A percentile compares a stretch with the other conserved stretches of the same genome.
Evolutionary conservation across 1,139 yeast species (phyloP).

Genomic region (Kluyveromyces marxianus): DNA sequence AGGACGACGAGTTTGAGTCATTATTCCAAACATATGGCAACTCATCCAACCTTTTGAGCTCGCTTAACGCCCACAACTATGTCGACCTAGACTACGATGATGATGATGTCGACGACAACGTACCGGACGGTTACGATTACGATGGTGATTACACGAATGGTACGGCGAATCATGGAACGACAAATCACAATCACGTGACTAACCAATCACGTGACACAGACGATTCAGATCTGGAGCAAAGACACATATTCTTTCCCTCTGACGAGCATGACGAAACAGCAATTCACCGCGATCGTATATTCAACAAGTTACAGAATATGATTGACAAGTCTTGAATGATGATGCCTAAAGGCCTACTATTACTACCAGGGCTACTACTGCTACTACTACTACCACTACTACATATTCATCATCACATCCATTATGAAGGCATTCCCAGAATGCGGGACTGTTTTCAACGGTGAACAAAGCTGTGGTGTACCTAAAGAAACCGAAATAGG

Average conservation of each 20-base stretch:
- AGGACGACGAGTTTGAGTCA: slow-evolving; percentile 28
- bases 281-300: slow-evolving; percentile 53
- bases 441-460: slow-evolving; percentile 3
- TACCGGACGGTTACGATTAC: neutral
- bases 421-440: too few relatives aligned
- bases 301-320: slow-evolving; percentile 49
- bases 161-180: slow-evolving; percentile 1
- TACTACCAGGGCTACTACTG: too few relatives aligned
- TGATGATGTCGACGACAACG: slow-evolving; percentile 20
- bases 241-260: slow-evolving; percentile 44
- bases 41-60: slow-evolving; percentile 23
- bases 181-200: neutral
- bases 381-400: too few relatives aligned
- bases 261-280: slow-evolving; percentile 58
- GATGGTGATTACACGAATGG: slow-evolving; percentile 23
- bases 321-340: slow-evolving; percentile 19
- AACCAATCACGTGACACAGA: neutral
- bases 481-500: too few relatives aligned
- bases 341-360: neutral
- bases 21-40: slow-evolving; percentile 31
- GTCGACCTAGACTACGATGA: slow-evolving; percentile 22
- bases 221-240: slow-evolving; percentile 10
- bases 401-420: neutral
- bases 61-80: slow-evolving; percentile 18
- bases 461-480: too few relatives aligned